Conservation (phyloP, 2,329 filamentous ascomycete genomes). For the Aspergillus neotritici region DNA sequence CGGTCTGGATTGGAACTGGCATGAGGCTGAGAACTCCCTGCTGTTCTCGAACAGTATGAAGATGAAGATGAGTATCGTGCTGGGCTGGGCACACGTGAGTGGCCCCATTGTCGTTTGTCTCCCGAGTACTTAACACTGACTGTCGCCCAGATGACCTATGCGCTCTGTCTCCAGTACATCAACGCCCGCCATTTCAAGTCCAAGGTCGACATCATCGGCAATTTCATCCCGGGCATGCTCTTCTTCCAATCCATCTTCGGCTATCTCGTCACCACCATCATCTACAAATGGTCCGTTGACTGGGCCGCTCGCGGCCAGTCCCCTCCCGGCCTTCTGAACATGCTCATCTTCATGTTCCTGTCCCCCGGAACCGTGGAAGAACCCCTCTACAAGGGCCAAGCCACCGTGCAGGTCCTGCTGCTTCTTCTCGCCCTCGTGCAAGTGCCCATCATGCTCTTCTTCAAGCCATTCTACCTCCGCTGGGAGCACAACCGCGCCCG, state of each 20-base stretch:
- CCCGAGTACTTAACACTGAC: conserved; percentile 3
- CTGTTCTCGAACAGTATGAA: conserved; percentile 98
- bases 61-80: conserved; percentile 98
- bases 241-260: conserved; percentile 99
- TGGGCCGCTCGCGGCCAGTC: conserved; percentile 64
- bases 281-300: conserved; percentile 95
- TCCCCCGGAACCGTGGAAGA: conserved; percentile 67
- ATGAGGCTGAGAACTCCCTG: conserved; percentile 88
- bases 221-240: conserved; percentile 97
- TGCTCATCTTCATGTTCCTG: conserved; percentile 99
- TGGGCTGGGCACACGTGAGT: conserved; percentile 79
- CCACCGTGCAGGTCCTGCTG: conserved; percentile 66
- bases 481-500: conserved; percentile 88
- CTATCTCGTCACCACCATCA: conserved; percentile 85
- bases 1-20: conserved; percentile 93
- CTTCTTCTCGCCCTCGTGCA: conserved; percentile 77
- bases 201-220: conserved; percentile 92
- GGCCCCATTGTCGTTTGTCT: conserved; percentile 1
- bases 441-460: conserved; percentile 83
- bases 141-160: conserved; percentile 76
- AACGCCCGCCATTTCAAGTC: conserved; percentile 94
- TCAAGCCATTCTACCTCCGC: conserved; percentile 93
- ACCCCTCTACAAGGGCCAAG: conserved; percentile 73
- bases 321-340: conserved; percentile 89
- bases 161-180: conserved; percentile 83